Conservation (phyloP, 192 early-diverging fungal genomes). For the Backusella tuberculispora region DNA sequence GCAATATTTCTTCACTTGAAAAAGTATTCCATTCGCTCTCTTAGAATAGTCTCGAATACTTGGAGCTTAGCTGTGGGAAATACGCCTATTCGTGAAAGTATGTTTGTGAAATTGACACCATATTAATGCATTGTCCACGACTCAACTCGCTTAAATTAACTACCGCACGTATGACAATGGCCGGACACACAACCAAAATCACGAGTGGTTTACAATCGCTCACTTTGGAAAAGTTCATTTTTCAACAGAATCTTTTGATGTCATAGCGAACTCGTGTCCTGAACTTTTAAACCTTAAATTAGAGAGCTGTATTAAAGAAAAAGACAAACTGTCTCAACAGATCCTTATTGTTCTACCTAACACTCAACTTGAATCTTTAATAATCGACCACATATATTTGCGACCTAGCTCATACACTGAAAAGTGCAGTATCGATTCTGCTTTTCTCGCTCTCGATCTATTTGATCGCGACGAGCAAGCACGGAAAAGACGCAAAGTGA, state of each 20-base stretch:
- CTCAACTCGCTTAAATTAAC: constrained; percentile 1
- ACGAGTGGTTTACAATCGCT: neutral
- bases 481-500: neutral
- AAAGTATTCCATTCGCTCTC: too few species aligned
- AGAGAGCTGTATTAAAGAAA: neutral
- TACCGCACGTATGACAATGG: constrained; percentile 3
- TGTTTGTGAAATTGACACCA: too few species aligned
- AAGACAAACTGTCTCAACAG: neutral
- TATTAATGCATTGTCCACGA: neutral
- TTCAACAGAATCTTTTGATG: neutral
- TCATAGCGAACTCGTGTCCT: neutral
- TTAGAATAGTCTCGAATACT: neutral
- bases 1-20: too few species aligned
- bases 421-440: neutral
- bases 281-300: neutral
- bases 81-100: neutral
- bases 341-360: neutral
- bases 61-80: neutral
- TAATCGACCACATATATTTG: neutral
- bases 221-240: neutral
- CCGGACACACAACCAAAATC: neutral
- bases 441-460: neutral
- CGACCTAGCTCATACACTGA: neutral
- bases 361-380: neutral
- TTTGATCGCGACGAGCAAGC: neutral